Percentiles rank a stretch among this genome's conserved stretches.
These are phyloP conservation scores for Capsicum rhomboideum DNA, from an alignment of 257 asterid species.

Conservation along the genomic window DNA sequence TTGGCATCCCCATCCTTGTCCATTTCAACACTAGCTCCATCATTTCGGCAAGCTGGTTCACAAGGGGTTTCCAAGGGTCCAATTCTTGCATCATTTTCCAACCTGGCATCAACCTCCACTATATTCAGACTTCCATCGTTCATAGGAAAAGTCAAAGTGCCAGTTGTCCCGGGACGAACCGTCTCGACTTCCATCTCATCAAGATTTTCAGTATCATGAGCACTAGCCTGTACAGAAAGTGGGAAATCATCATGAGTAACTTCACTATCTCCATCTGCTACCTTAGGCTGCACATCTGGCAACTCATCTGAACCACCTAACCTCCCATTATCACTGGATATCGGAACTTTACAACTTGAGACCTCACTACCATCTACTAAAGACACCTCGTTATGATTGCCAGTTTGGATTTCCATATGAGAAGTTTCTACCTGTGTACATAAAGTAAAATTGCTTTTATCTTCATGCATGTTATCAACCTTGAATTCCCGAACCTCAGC, in stretches of 20 bases:
- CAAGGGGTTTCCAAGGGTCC: constrained; percentile 8
- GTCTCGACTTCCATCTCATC: constrained; percentile 31
- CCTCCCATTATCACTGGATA: constrained; percentile 16
- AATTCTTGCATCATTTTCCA: constrained; percentile 13
- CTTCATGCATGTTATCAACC: background rate
- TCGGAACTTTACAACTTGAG: constrained; percentile 13
- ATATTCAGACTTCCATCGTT: constrained; percentile 10
- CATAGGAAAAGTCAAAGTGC: constrained; percentile 12
- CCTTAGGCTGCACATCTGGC: constrained; percentile 10
- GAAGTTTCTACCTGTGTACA: background rate
- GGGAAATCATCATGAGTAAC: constrained; percentile 16
- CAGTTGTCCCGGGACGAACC: constrained; percentile 6
- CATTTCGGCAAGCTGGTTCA: constrained; percentile 10
- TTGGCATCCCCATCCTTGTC: constrained; percentile 1
- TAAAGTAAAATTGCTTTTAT: constrained; percentile 1
- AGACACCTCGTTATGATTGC: constrained; percentile 12
- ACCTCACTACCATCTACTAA: constrained; percentile 15
- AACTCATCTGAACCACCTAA: constrained; percentile 8
- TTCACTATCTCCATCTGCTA: constrained; percentile 1
- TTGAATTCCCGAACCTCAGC: background rate
- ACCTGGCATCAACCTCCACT: constrained; percentile 10
- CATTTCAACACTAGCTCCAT: constrained; percentile 19
- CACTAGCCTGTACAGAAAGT: constrained; percentile 20
- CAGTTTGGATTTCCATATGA: constrained; percentile 6
- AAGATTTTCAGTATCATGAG: constrained; percentile 27